Base-by-base conservation (phyloP, 805 yeast genomes). In the Debaryomyces tyrocola region DNA sequence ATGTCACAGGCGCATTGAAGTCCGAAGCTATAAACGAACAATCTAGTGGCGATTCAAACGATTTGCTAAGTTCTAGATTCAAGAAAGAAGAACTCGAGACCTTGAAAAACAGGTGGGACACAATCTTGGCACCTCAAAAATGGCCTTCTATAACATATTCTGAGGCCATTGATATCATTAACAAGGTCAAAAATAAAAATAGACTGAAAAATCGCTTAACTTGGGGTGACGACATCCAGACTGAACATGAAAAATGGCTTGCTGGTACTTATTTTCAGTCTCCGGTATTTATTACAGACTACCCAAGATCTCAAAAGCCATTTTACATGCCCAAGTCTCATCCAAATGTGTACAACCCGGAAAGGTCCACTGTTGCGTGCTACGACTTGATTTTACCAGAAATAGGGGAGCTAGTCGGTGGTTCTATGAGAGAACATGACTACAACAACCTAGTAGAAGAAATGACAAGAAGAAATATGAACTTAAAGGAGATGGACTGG, bases 381-480 rank as follows among this genome's bases (percentile, higher is more conserved):
- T 94, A 83, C 59, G 99, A 94, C 60, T 73, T 94, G 40, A 67
- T 94, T 4, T 79, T 92, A 15, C 99, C 99, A 0, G 92, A 85
- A 15, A 78, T 94, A 46, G 99, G 98, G 20, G 99, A 94, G 63
- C 70, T 94, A 12, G 84, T 89, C 6, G 99, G 99, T 2, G 99
- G 99, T 0, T 90, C 97, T 0, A 55, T 94, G 49, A 87, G 99
- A 65, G 96, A 92, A 57, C 88, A 87, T 57, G 67, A 79, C 50
- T 68, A 78, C 49, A 74, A 64, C 0, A 55, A 47, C 10, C 66
- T 94, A 14, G 54, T 70, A 2, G 50, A 50, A 0, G 85, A 80
- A 48, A 82, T 92, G 64, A 47, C 62, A 6, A 46, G 59, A 3
- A 66, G 86, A 45, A 70, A 69, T 1, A 87, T 90, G 91, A 77